Conservation (phyloP, 2,329 filamentous ascomycete species). For the Diplocarpon rosae region DNA sequence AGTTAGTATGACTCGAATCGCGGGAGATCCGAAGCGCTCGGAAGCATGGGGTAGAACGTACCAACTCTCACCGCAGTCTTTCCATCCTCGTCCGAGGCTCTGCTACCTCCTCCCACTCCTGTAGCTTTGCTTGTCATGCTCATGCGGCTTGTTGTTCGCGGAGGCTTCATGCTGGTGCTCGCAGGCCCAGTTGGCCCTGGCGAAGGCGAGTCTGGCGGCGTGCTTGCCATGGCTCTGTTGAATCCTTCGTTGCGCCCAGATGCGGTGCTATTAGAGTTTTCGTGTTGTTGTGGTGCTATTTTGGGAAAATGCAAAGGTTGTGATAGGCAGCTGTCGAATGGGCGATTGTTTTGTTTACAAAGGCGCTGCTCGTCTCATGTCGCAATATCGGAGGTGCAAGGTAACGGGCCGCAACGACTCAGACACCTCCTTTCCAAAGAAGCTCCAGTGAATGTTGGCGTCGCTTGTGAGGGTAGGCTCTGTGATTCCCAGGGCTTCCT, state of each 20-base stretch:
- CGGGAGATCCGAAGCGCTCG: not conserved
- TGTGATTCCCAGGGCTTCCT: too few relatives aligned
- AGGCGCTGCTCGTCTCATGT: constrained; percentile 5
- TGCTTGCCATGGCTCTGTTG: constrained; percentile 47
- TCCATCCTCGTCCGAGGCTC: constrained; percentile 79
- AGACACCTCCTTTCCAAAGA: too few relatives aligned
- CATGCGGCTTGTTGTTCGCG: constrained; percentile 72
- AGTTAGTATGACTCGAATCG: constrained; percentile 7
- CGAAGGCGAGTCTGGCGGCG: constrained; percentile 57
- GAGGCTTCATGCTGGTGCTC: constrained; percentile 69
- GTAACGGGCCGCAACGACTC: not conserved
- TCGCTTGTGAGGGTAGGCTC: too few relatives aligned
- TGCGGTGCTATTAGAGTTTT: constrained; percentile 4
- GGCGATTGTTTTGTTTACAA: constrained; percentile 6
- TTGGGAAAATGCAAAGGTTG: not conserved
- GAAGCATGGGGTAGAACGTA: constrained; percentile 43
- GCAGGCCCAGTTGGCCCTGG: constrained; percentile 54
- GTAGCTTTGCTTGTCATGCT: constrained; percentile 64
- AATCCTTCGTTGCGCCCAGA: constrained; percentile 26
- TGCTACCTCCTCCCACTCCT: constrained; percentile 52
- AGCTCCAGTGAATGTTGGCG: too few relatives aligned
- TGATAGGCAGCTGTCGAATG: not conserved
- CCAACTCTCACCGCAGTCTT: constrained; percentile 94
- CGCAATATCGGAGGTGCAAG: constrained; percentile 7
- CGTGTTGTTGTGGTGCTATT: not conserved